Base-by-base conservation (phyloP, 257 asterid genomes). In the Thymus quinquecostatus region DNA sequence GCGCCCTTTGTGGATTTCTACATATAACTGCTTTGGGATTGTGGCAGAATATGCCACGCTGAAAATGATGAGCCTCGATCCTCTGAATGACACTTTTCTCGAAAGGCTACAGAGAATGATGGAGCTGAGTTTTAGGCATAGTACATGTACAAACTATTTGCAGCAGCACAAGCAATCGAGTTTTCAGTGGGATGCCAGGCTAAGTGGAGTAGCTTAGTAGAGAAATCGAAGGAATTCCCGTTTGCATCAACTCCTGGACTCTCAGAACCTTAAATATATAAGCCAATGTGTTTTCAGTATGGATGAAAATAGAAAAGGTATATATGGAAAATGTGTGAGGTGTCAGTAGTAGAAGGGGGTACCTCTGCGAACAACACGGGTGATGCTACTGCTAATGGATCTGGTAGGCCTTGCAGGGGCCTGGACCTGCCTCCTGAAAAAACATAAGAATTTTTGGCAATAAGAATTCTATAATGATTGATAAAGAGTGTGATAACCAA, bases 131-230 rank as follows among this genome's bases (percentile, higher is more conserved):
- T 77, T 87, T 85, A 95, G 64, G 99, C 98, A 82, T 95, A 90
- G 67, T 95, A 95, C 99, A 95, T 95, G 77, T 95, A 95, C 97
- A 95, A 77, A 89, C 99, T 95, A 79, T 95, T 95, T 44, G 99
- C 99, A 81, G 99, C 99, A 75, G 99, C 99, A 82, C 98, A 92
- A 44, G 99, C 99, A 55, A 95, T 82, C 10, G 96, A 87, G 72
- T 92, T 95, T 78, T 95, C 98, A 28, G 97, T 72, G 64, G 99
- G 99, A 65, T 95, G 99, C 98, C 98, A 95, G 5, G 98, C 96
- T 64, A 95, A 79, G 81, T 92, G 98, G 81, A 95, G 99, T 76
- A 95, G 86, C 79, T 95, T 95, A 12, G 98, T 89, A 1, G 98
- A 86, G 86, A 84, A 88, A 76, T 95, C 99, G 45, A 87, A 90